Evolutionary conservation across 768 basidiomycete genomes (phyloP).

Genomic region (Cubamyces lactineus): DNA sequence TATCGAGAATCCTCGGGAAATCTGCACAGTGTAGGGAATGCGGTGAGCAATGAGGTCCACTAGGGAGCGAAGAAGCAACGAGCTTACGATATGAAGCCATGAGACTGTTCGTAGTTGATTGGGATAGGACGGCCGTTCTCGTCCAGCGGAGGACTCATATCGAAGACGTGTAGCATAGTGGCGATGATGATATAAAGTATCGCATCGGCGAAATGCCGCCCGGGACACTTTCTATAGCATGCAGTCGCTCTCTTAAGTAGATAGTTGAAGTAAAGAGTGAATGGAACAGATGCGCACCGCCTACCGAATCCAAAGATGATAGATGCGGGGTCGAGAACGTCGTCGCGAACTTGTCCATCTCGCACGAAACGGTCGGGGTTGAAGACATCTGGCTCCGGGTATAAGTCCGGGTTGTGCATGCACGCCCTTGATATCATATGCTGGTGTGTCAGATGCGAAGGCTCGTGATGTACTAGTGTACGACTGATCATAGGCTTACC

Average conservation of each 20-base stretch:
- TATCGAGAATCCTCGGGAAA: slow-evolving; percentile 11
- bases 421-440: slow-evolving; percentile 41
- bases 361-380: slow-evolving; percentile 73
- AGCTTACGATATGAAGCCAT: slow-evolving; percentile 15
- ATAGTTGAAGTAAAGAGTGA: too few relatives aligned
- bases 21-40: not conserved
- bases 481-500: slow-evolving; percentile 13
- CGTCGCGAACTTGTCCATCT: slow-evolving; percentile 65
- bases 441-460: not conserved
- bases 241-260: not conserved
- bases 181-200: slow-evolving; percentile 22
- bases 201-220: slow-evolving; percentile 17
- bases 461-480: too few relatives aligned
- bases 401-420: slow-evolving; percentile 84
- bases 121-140: slow-evolving; percentile 5
- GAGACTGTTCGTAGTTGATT: not conserved
- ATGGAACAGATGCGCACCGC: not conserved
- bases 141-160: slow-evolving; percentile 22
- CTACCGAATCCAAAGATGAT: slow-evolving; percentile 34
- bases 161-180: slow-evolving; percentile 22
- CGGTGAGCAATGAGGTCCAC: too few relatives aligned
- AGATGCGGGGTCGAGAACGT: slow-evolving; percentile 28
- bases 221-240: slow-evolving; percentile 22
- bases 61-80: too few relatives aligned
- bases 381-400: slow-evolving; percentile 84